These are phyloP conservation scores for Arabidopsis lyrata DNA, from an alignment of 441 rosid genomes.

Conservation along the genomic window DNA sequence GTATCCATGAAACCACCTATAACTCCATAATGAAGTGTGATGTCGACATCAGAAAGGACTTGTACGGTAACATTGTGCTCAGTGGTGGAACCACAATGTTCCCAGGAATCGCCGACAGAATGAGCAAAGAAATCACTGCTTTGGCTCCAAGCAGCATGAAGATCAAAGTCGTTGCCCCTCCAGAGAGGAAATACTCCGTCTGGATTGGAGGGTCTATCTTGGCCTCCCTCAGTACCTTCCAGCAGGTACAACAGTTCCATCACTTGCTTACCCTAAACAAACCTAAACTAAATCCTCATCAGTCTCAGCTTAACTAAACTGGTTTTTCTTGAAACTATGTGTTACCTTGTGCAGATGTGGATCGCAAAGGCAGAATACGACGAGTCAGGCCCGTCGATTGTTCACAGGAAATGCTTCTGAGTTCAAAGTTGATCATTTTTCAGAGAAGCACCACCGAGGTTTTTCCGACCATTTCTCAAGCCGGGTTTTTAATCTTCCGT, in stretches of 20 bases:
- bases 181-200: slow-evolving; percentile 89
- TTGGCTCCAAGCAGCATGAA: slow-evolving; percentile 80
- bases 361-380: slow-evolving; percentile 94
- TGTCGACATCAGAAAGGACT: slow-evolving; percentile 88
- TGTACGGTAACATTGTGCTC: slow-evolving; percentile 55
- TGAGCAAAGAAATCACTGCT: slow-evolving; percentile 81
- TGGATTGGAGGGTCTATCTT: slow-evolving; percentile 92
- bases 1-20: slow-evolving; percentile 84
- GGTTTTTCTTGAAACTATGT: not conserved
- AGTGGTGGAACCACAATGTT: slow-evolving; percentile 73
- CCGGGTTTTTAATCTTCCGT: slow-evolving; percentile 34
- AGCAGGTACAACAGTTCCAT: slow-evolving; percentile 60
- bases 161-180: slow-evolving; percentile 86
- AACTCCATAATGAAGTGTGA: slow-evolving; percentile 94
- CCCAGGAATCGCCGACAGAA: slow-evolving; percentile 86
- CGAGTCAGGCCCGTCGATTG: slow-evolving; percentile 87
- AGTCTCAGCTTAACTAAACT: not conserved
- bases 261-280: not conserved
- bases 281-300: not conserved
- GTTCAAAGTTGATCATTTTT: slow-evolving; percentile 28
- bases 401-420: slow-evolving; percentile 92
- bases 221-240: slow-evolving; percentile 92
- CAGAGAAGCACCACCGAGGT: slow-evolving; percentile 27
- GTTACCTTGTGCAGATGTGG: slow-evolving; percentile 76
- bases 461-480: slow-evolving; percentile 29